Base-by-base conservation (phyloP, 129 eudicot genomes). In the Gnaphalium uliginosum region DNA sequence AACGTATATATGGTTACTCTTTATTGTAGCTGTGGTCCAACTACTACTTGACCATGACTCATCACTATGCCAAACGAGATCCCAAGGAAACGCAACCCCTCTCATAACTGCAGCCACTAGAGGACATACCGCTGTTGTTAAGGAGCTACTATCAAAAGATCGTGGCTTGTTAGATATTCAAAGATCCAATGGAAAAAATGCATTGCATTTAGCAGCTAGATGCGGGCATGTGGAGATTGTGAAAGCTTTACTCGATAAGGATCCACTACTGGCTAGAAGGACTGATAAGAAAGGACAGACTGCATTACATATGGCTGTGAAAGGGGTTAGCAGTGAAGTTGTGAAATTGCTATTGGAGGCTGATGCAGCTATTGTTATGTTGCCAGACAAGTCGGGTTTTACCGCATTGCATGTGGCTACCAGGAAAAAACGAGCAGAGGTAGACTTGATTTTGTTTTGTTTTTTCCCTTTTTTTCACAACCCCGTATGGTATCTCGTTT, bases 221-320 rank as follows among this genome's bases (percentile, higher is more conserved):
- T 76, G 78, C 29, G 96, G 96, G 21, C 93, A 86, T 63, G 91
- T 79, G 50, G 93, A 88, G 63, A 86, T 88, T 50, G 96, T 90
- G 51, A 83, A 77, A 53, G 89, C 89, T 59, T 76, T 90, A 82
- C 89, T 90, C 15, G 79, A 86, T n/a, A 88, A 84, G 71, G 96
- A 90, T 67, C 82, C 93, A 5, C 71, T 72, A 30, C 68, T 90
- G 77, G 96, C 91, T 60, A 82, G 87, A 72, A 88, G 84, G 72
- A 88, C 91, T 27, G 96, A 90, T 80, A 90, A 74, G 63, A 90
- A 90, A 81, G 91, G 93, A 51, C 96, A 90, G 60, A 88, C 96
- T 33, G 91, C 93, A n/a, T 83, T 90, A 61, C 96, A 90, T 79
- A 88, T 90, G 96, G 96, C 93, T 64, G 96, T 88, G 41, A 90